Conservation (phyloP, 2,329 filamentous ascomycete species). For the Alternaria infectoria region DNA sequence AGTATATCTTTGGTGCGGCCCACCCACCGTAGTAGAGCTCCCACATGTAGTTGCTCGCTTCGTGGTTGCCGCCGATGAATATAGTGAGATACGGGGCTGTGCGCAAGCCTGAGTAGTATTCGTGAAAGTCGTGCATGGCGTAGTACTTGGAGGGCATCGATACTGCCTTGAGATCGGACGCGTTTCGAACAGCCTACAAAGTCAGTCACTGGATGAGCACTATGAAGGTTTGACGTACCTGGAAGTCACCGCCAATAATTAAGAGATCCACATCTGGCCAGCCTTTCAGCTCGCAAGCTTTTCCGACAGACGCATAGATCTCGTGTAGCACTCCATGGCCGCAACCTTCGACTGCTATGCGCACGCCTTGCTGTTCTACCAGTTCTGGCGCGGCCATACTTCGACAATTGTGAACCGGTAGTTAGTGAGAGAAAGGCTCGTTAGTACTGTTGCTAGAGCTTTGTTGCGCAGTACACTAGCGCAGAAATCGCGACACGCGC, state of each 20-base stretch:
- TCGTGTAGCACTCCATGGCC: constrained; percentile 91
- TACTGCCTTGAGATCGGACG: constrained; percentile 85
- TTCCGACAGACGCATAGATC: constrained; percentile 81
- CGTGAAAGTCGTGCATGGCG: constrained; percentile 86
- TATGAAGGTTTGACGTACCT: constrained; percentile 58
- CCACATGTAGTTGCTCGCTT: constrained; percentile 87
- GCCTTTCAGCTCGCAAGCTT: constrained; percentile 70
- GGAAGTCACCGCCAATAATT: constrained; percentile 96
- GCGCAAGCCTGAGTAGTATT: constrained; percentile 84
- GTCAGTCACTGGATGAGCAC: constrained; percentile 18
- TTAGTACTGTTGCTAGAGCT: not conserved
- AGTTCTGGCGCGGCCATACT: constrained; percentile 38
- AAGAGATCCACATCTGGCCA: constrained; percentile 87
- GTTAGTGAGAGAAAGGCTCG: not conserved
- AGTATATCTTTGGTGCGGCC: constrained; percentile 97
- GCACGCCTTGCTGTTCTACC: constrained; percentile 53
- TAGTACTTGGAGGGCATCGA: constrained; percentile 89
- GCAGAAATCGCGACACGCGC: constrained; percentile 3
- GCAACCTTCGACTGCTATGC: constrained; percentile 86
- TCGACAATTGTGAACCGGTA: not conserved
- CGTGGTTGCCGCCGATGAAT: constrained; percentile 94
- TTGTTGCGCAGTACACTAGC: constrained; percentile 1
- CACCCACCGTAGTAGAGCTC: constrained; percentile 97
- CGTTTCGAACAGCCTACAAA: constrained; percentile 79
- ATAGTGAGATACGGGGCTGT: constrained; percentile 87